A percentile compares a stretch with the other conserved stretches of the same genome.
phyloP scores from a whole-genome alignment of 257 asterid genomes.

The Fraxinus pennsylvanica region DNA sequence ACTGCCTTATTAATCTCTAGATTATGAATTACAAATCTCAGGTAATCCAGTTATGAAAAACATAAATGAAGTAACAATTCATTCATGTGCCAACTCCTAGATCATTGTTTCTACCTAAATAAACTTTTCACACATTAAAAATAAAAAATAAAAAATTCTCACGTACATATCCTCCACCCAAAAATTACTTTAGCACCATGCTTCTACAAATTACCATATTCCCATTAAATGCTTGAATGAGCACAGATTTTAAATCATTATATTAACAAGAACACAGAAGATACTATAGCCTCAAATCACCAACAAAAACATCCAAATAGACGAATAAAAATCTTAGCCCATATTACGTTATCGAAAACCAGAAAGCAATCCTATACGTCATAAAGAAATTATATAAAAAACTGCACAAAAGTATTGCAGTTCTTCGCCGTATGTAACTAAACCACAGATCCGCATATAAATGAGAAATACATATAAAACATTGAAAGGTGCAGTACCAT shows the following conservation, averaged over 20 bases:
- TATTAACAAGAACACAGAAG: neutral
- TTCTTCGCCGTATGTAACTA: neutral
- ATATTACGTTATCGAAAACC: neutral
- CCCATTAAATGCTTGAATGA: neutral
- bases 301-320: neutral
- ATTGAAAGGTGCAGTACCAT: slow-evolving; percentile 22
- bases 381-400: neutral
- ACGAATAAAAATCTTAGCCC: neutral
- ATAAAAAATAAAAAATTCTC: too few relatives aligned
- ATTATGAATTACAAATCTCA: neutral
- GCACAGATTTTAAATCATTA: neutral
- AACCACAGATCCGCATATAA: neutral
- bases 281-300: neutral
- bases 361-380: neutral
- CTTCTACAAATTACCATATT: neutral
- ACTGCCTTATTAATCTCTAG: neutral
- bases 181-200: neutral
- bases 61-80: neutral
- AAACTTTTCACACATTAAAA: neutral
- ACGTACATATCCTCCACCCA: neutral
- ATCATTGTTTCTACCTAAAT: neutral
- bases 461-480: neutral
- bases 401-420: neutral
- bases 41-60: neutral
- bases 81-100: neutral